Percentiles rank a stretch among this genome's conserved stretches.
These are phyloP conservation scores for Passiflora organensis DNA, from an alignment of 345 rosid species.

Conservation along the genomic window DNA sequence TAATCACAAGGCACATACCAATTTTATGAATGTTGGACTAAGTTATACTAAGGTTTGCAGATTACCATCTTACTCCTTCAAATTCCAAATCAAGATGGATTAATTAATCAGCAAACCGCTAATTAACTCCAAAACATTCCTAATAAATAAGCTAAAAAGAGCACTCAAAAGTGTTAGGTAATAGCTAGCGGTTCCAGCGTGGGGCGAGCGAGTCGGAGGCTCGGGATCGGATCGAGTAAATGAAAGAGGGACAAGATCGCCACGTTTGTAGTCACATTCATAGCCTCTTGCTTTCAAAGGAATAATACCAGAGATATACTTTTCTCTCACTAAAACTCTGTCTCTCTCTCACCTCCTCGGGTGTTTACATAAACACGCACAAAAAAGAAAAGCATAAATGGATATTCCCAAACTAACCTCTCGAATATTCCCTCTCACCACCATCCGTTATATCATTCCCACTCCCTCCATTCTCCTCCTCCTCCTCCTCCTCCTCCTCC, in stretches of 20 bases:
- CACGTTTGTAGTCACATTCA: not conserved
- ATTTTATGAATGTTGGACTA: no score
- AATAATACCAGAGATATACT: constrained; percentile 50
- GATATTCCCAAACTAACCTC: constrained; percentile 52
- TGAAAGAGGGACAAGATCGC: not conserved
- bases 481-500: not conserved
- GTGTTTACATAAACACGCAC: no score
- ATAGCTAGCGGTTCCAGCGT: no score
- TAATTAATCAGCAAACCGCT: no score
- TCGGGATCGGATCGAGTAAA: not conserved
- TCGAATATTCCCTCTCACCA: constrained; percentile 59
- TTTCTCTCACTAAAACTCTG: not conserved
- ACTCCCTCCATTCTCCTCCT: not conserved
- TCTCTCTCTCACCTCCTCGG: not conserved
- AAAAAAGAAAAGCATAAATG: constrained; percentile 13
- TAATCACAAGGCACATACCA: no score
- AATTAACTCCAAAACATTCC: no score
- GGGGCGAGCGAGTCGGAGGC: no score
- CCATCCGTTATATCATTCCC: not conserved
- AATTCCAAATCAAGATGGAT: no score
- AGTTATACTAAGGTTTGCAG: no score
- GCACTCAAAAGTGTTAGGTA: no score
- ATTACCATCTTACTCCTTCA: no score
- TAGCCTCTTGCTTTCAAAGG: constrained; percentile 4
- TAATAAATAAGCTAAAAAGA: no score